Base-by-base conservation (phyloP, 2,329 filamentous ascomycete species). In the Acrodontium crateriforme region DNA sequence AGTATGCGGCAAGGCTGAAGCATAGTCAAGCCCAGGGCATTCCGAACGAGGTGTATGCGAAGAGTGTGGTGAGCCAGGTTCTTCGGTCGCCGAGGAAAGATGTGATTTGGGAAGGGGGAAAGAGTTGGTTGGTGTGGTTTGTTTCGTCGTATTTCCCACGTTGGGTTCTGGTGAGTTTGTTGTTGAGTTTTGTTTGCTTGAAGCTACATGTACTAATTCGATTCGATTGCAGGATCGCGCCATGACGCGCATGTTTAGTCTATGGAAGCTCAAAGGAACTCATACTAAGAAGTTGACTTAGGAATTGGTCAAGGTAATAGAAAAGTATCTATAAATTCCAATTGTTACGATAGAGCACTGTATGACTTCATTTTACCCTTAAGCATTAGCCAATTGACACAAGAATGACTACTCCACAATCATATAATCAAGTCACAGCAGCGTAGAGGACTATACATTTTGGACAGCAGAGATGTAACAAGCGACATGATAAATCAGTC, bases 11-110 rank as follows among this genome's bases (percentile, higher is more conserved):
- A 24, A 55, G 70, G 7, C 49, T 67, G 30, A 60, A 52, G 28
- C 63, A 73, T 40, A 67, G 62, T 37, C 69, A 73, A 43, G 55
- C 64, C 17, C 54, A 54, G 8, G 57, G 62, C 13, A 67, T 71
- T 56, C 52, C 62, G 16, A 62, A 62, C 24, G 55, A 63, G 24
- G 49, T 50, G 14, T 74, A 73, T 47, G 70, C 70, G 10, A 50
- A 53, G 29, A 61, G 58, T 19, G 69, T 73, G 3, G 69, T 72
- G 4, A 48, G 48, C 6, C 60, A 70, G 40, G 55, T 73, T 8
- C 42, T 72, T 25, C 22, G 28, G 5, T 34, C 34, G 16, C 32
- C 35, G 6, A 54, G 47, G 45, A 62, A 54, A 19, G 50, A 56
- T 22, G 53, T 53, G 3, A 40, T 70, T 9, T 71, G 65, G 66